Base-by-base conservation (phyloP, 192 early-diverging fungal species). In the Podila clonocystis region DNA sequence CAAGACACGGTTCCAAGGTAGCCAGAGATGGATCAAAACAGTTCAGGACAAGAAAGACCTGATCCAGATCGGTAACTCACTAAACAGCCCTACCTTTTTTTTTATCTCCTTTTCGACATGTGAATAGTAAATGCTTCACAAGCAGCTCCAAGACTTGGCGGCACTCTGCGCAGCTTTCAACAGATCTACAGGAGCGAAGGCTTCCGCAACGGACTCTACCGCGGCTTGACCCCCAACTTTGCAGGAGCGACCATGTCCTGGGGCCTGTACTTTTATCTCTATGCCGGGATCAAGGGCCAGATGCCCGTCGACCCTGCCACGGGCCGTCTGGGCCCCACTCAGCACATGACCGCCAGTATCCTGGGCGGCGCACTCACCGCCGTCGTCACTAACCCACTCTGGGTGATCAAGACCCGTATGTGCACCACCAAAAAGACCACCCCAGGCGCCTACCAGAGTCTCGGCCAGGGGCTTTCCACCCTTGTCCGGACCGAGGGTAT, bases 201-300 rank as follows among this genome's bases (percentile, higher is more conserved):
- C 7, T 83, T 90, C 20, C 50, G 88, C 1, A 75, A 83, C 20
- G 96, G 95, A 9, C 86, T 99, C 4, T 99, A 99, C 82, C 89
- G 95, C n/a, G 98, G 97, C 13, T 72, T 99, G 5, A 68, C 90
- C 1, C 92, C 98, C 45, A 99, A 97, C 59, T 88, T 98, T 63
- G 94, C 93, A 15, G 98, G 97, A 0, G 90, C 96, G 30, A 94
- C 94, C 13, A 83, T 92, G 15, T 96, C 94, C 58, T 99, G 98
- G 97, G 97, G 97, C 1, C 82, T 99, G n/a, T 99, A 98, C 72
- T 98, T 99, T 85, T 94, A 91, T 36, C 96, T 93, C 92, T 97
- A 95, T 85, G 87, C 60, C 60, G 86, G 84, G 62, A 89, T 94
- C 78, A 94, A 94, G 70, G 84, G 86, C 22, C 83, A 74, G 36